These are phyloP conservation scores for Rhodotorula sphaerocarpa DNA, from an alignment of 768 basidiomycete species.

Conservation along the genomic window DNA sequence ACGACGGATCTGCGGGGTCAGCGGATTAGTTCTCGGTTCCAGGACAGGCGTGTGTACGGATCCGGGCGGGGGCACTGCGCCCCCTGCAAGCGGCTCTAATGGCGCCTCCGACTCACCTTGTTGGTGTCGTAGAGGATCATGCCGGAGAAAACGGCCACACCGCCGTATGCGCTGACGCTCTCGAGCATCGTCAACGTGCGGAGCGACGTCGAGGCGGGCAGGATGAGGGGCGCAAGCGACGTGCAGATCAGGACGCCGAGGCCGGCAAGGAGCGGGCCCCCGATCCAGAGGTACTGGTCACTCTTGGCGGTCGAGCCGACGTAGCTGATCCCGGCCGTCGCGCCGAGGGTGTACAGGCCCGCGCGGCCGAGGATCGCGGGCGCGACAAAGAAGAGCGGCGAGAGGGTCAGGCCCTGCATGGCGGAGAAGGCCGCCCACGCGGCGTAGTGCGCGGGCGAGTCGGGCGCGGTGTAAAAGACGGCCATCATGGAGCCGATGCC, in stretches of 20 bases:
- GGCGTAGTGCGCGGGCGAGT: conserved; percentile 60
- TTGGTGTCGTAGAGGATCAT: conserved; percentile 85
- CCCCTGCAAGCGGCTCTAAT: no score
- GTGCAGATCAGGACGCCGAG: conserved; percentile 78
- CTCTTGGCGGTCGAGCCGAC: conserved; percentile 79
- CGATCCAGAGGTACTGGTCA: conserved; percentile 79
- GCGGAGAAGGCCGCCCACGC: conserved; percentile 55
- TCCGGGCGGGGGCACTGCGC: no score
- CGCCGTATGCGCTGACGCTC: conserved; percentile 73
- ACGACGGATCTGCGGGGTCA: conserved; percentile 39
- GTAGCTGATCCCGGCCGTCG: conserved; percentile 60
- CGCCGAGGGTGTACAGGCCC: conserved; percentile 75
- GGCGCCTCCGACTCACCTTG: conserved; percentile 68
- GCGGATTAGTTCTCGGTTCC: not conserved
- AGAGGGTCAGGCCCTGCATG: conserved; percentile 75
- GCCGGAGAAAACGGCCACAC: conserved; percentile 75
- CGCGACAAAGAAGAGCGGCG: conserved; percentile 78
- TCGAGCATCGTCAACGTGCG: conserved; percentile 69
- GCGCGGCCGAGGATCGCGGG: conserved; percentile 79
- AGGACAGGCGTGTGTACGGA: not conserved
- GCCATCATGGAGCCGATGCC: conserved; percentile 81
- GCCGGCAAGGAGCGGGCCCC: conserved; percentile 78
- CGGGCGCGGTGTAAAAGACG: conserved; percentile 66
- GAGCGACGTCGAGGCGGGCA: conserved; percentile 57
- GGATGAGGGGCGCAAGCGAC: conserved; percentile 75